Evolutionary conservation across 176 grass and related monocot genomes (phyloP).

Genomic region (Dendrocalamus sinicus): DNA sequence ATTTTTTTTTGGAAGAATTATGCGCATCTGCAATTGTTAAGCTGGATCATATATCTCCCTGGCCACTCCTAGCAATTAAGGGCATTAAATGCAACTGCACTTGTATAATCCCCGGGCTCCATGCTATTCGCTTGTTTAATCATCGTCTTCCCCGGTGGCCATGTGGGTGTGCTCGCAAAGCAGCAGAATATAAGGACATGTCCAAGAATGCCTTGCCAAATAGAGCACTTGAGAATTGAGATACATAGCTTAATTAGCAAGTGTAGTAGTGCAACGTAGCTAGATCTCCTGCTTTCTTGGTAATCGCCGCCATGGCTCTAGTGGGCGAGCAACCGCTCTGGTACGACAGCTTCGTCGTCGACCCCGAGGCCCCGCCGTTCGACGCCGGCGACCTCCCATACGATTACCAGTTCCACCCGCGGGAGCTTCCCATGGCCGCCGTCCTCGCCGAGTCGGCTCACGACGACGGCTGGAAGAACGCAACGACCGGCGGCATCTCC

Average conservation of each 20-base stretch:
- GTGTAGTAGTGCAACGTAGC: background rate
- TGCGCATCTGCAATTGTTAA: background rate
- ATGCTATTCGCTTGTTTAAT: conserved; percentile 14
- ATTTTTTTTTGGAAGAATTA: background rate
- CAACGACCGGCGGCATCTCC: background rate
- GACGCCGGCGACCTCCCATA: background rate
- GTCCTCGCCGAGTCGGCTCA: background rate
- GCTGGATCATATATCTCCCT: background rate
- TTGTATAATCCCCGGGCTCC: background rate
- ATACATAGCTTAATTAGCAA: background rate
- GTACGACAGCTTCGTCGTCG: background rate
- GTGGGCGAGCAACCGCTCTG: background rate
- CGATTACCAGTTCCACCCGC: background rate
- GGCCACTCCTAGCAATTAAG: background rate
- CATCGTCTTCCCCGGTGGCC: conserved; percentile 13
- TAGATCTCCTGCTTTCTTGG: background rate
- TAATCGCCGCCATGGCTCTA: background rate
- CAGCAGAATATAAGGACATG: conserved; percentile 19
- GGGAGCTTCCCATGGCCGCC: background rate
- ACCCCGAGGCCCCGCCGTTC: background rate
- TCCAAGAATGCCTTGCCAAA: background rate
- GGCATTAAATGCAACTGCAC: conserved; percentile 25
- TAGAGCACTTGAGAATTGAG: background rate
- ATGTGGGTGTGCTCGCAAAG: conserved; percentile 23
- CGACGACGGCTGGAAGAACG: background rate